Base-by-base conservation (phyloP, 768 basidiomycete genomes). In the Mycena polygramma region DNA sequence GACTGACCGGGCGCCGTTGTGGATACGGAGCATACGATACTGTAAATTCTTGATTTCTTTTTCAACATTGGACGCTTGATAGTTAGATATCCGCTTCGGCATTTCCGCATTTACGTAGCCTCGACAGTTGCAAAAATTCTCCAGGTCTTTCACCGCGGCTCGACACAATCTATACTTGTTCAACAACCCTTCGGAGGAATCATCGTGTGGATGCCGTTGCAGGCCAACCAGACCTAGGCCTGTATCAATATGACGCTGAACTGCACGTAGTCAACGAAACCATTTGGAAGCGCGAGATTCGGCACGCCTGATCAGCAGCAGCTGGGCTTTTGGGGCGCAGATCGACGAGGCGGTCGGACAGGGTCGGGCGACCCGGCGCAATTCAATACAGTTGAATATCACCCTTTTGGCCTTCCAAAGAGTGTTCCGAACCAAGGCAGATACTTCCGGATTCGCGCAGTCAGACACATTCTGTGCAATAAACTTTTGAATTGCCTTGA, bases 391-490 rank as follows among this genome's bases (percentile, higher is more conserved):
- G 37, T 51, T 59, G 30, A 37, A 51, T 54, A 24, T 45, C 22
- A 65, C 54, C 37, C 55, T 43, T 55, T n/a, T 35, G 54, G 36
- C 46, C 26, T 70, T 54, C 51, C 39, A 54, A 22, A 57, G 69
- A 70, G 61, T 39, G 48, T 54, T 60, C 63, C 52, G 60, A 39
- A 52, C 8, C 22, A 13, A 61, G 53, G 54, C 24, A 4, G 36
- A 35, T 20, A 54, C 59, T 58, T 52, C 46, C 46, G 35, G 60
- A 66, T 66, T 71, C 70, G 55, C 65, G 65, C 45, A 54, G 63
- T 30, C 37, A 62, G 65, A 73, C 72, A 59, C 72, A 68, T 73
- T 70, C 66, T 70, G 69, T 63, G 66, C 43, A 61, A 66, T 69
- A 70, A 70, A 65, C 63, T 72, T 73, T 30, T 70, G 58, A 14